Conservation (phyloP, 768 basidiomycete genomes). For the Boletus vermiculosoides region DNA sequence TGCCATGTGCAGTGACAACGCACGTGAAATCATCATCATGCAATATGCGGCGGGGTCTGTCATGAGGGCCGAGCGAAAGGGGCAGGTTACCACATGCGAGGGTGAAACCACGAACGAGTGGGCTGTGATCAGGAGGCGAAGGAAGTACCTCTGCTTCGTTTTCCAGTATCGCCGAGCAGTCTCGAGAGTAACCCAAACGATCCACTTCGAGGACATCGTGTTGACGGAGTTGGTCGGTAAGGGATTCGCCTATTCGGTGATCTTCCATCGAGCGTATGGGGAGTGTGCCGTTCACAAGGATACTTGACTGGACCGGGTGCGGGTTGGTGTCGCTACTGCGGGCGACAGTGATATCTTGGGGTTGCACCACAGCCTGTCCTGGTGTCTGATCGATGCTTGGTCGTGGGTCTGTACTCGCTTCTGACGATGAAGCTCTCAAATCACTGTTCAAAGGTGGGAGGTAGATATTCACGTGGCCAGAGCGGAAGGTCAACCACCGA, state of each 20-base stretch:
- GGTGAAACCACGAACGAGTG: neutral
- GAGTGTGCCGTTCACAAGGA: neutral
- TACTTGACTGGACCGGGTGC: neutral
- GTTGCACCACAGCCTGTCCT: neutral
- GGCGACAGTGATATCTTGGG: neutral
- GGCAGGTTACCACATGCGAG: neutral
- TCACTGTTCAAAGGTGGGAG: neutral
- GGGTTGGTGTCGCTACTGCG: neutral
- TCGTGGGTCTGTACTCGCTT: neutral
- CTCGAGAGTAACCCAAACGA: neutral
- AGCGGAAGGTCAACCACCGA: conserved; percentile 28
- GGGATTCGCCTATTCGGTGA: neutral
- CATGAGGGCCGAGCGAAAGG: conserved; percentile 31
- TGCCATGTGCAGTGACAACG: conserved; percentile 41
- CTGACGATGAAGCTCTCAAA: neutral
- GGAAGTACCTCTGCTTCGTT: neutral
- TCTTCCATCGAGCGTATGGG: neutral
- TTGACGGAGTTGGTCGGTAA: neutral
- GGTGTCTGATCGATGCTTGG: neutral
- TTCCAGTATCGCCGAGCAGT: neutral
- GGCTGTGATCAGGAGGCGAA: neutral
- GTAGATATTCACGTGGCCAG: conserved; percentile 22
- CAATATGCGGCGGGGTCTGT: conserved; percentile 43
- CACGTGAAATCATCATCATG: conserved; percentile 13
- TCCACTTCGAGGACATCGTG: neutral